Base-by-base conservation (phyloP, 1,284 basidiomycete genomes). In the Spongispora temasekensis region DNA sequence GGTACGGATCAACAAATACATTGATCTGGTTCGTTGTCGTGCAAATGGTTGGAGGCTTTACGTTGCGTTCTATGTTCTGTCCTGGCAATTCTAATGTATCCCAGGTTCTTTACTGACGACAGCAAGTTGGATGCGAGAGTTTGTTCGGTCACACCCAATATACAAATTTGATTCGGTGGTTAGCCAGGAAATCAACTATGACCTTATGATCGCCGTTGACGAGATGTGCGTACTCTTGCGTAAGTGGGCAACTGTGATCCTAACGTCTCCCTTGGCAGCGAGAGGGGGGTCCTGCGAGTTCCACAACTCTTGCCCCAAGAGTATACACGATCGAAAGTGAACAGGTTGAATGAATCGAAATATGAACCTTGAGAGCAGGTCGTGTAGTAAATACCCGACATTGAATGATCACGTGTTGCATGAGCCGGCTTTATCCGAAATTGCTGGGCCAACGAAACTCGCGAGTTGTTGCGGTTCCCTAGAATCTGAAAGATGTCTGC, bases 101-200 rank as follows among this genome's bases (percentile, higher is more conserved):
- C 53, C 60, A 94, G 93, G 95, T 19, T 81, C 88, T 19, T 81
- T 98, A n/a, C 76, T 88, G 70, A 99, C 97, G 0, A 86, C 94
- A 1, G 97, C 97, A 2, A 88, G 88, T 9, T 99, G 94, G 94
- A 95, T 98, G 60, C 86, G 97, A 30, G 82, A 92, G 53, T 99
- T 97, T 75, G 91, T 99, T 52, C 87, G 88, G 23, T 83, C 86
- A 2, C 97, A 99, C 76, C 93, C 95, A 4, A 84, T 81, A 23
- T 99, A 99, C 80, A 91, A 93, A 76, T 83, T 86, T 56, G 95
- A 99, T 77, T 97, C 95, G 46, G 89, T 93, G 35, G 92, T 99
- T 27, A 90, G 81, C 55, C 86, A 94, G 71, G 88, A 93, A 77
- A 94, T 99, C 73, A 98, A 97, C 72, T 97, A 96, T 73, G 97